Evolutionary conservation across 768 basidiomycete species (phyloP).

Genomic region (Lactarius indigo): DNA sequence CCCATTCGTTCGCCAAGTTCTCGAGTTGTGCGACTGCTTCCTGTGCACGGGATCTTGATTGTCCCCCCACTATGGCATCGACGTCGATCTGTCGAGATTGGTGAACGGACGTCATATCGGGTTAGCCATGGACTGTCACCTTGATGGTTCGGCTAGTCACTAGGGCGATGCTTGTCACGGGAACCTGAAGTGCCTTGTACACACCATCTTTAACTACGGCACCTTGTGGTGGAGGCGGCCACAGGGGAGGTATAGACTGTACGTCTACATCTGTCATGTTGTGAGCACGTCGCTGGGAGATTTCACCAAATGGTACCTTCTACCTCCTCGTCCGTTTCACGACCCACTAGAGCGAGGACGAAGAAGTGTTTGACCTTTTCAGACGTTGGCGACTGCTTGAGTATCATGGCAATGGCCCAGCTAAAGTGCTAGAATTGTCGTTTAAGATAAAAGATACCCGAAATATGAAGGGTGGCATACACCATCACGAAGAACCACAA

Average conservation of each 20-base stretch:
- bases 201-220: slow-evolving; percentile 48
- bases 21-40: slow-evolving; percentile 52
- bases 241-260: slow-evolving; percentile 63
- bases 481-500: slow-evolving; percentile 77
- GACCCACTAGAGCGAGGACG: slow-evolving; percentile 68
- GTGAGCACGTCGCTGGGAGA: not conserved
- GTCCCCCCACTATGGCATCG: slow-evolving; percentile 64
- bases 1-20: slow-evolving; percentile 55
- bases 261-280: slow-evolving; percentile 49
- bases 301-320: slow-evolving; percentile 42
- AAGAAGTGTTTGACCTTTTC: slow-evolving; percentile 58
- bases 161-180: slow-evolving; percentile 69
- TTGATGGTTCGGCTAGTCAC: slow-evolving; percentile 71
- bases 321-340: slow-evolving; percentile 51
- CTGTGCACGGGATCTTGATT: slow-evolving; percentile 58
- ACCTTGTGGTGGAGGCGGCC: slow-evolving; percentile 60
- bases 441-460: slow-evolving; percentile 1
- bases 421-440: slow-evolving; percentile 62
- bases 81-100: slow-evolving; percentile 59
- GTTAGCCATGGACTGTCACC: slow-evolving; percentile 38
- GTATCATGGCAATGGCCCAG: slow-evolving; percentile 62
- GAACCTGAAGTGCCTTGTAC: slow-evolving; percentile 66
- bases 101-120: slow-evolving; percentile 15
- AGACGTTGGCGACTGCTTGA: slow-evolving; percentile 54
- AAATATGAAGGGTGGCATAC: slow-evolving; percentile 44